phyloP scores from a whole-genome alignment of 176 grass and related monocot genomes.

The Oryza glaberrima region DNA sequence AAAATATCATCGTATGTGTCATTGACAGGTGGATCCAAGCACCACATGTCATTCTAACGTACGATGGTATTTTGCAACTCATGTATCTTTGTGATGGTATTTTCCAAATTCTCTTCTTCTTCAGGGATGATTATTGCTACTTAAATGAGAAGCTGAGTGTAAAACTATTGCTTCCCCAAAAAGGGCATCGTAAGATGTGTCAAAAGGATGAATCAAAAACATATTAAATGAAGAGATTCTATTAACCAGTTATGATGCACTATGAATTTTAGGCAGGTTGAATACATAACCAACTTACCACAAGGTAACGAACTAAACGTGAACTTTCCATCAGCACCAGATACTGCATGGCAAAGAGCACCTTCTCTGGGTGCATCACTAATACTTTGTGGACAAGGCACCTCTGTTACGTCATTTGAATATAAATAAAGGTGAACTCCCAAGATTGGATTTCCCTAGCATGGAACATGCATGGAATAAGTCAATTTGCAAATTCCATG shows the following conservation, averaged over 20 bases:
- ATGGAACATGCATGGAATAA: conserved; percentile 12
- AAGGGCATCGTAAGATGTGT: conserved; percentile 23
- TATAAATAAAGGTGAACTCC: conserved; percentile 90
- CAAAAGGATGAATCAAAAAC: background rate
- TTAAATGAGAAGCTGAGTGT: conserved; percentile 14
- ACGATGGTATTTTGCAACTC: too few species aligned
- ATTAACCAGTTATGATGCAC: conserved; percentile 5
- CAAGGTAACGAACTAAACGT: conserved; percentile 85
- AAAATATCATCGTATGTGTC: too few species aligned
- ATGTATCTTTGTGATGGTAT: too few species aligned
- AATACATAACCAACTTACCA: conserved; percentile 70
- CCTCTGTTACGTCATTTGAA: conserved; percentile 75
- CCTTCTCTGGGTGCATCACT: conserved; percentile 64
- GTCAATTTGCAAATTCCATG: conserved; percentile 24
- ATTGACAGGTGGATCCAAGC: too few species aligned
- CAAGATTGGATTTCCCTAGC: conserved; percentile 93
- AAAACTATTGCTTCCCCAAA: conserved; percentile 1
- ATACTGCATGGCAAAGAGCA: conserved; percentile 90
- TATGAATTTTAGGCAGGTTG: conserved; percentile 20
- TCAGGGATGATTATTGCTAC: background rate
- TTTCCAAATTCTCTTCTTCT: background rate
- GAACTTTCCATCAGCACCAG: conserved; percentile 87
- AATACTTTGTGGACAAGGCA: conserved; percentile 68
- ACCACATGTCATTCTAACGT: too few species aligned
- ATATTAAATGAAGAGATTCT: conserved; percentile 20